A percentile compares a stretch with the other conserved stretches of the same genome.
These are phyloP conservation scores for Aspergillus versicolor DNA, from an alignment of 2,329 filamentous ascomycete species.

Conservation along the genomic window DNA sequence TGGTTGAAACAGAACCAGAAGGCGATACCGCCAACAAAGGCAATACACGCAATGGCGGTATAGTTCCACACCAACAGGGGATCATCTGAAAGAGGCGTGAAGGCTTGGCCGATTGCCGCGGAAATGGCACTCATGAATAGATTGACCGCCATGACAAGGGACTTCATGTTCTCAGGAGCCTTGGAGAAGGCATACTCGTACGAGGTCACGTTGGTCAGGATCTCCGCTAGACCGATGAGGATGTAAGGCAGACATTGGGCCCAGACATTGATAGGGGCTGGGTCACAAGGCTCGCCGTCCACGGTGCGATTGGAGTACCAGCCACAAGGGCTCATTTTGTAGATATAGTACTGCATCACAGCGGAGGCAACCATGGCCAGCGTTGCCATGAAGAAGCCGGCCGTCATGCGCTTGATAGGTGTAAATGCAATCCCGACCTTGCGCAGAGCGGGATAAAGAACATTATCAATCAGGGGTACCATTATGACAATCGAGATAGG, in stretches of 20 bases:
- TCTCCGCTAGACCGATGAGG: constrained; percentile 58
- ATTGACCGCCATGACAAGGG: constrained; percentile 67
- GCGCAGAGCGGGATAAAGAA: constrained; percentile 54
- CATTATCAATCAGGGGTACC: constrained; percentile 54
- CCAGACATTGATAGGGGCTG: constrained; percentile 65
- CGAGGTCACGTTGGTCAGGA: constrained; percentile 59
- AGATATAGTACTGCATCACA: constrained; percentile 54
- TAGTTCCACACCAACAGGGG: constrained; percentile 74
- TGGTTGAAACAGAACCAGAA: constrained; percentile 70
- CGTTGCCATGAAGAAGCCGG: constrained; percentile 51
- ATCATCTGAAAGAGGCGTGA: constrained; percentile 61
- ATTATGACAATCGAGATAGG: constrained; percentile 54
- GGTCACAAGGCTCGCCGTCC: constrained; percentile 35
- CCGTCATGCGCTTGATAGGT: constrained; percentile 54
- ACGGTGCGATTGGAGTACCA: constrained; percentile 52
- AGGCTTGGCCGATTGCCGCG: constrained; percentile 68
- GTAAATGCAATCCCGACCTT: constrained; percentile 51
- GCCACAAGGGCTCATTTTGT: constrained; percentile 63
- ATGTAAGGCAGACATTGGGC: constrained; percentile 51
- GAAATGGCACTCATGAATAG: constrained; percentile 71
- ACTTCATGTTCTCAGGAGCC: constrained; percentile 77
- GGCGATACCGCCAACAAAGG: constrained; percentile 59
- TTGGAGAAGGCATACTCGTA: constrained; percentile 78
- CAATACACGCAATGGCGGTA: constrained; percentile 60
- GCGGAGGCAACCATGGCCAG: constrained; percentile 51